Conservation (phyloP, 129 eudicot genomes). For the Silybum marianum region DNA sequence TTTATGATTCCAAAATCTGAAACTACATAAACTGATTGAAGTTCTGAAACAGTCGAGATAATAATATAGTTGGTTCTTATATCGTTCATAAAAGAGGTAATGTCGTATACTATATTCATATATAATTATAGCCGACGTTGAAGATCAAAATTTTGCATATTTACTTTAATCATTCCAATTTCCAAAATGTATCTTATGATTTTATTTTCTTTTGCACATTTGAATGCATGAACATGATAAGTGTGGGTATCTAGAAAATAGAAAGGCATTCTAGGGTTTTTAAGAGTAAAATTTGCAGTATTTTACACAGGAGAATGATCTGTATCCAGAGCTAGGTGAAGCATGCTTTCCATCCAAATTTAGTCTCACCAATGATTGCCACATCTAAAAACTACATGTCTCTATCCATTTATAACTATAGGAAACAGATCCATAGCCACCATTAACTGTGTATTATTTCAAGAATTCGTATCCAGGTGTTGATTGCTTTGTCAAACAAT, state of each 20-base stretch:
- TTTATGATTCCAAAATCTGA: background rate
- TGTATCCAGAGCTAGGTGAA: slow-evolving; percentile 4
- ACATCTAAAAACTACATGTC: background rate
- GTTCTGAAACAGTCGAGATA: background rate
- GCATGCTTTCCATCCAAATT: background rate
- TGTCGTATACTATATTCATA: background rate
- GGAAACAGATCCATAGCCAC: background rate
- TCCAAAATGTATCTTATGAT: slow-evolving; percentile 5
- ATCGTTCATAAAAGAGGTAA: slow-evolving; percentile 7
- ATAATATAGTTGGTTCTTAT: background rate
- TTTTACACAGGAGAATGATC: background rate
- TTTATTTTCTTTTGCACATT: background rate
- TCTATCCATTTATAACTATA: background rate
- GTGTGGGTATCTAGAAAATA: background rate
- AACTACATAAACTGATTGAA: slow-evolving; percentile 3
- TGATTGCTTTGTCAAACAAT: background rate
- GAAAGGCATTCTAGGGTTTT: slow-evolving; percentile 12
- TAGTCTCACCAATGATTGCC: background rate
- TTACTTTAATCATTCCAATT: background rate
- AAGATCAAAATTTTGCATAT: background rate
- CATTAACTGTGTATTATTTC: background rate
- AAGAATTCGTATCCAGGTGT: background rate
- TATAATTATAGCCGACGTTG: background rate
- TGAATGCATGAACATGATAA: background rate
- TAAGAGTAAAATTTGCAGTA: slow-evolving; percentile 7